A percentile compares a stretch with the other conserved stretches of the same genome.
Conservation (phyloP, 1,284 basidiomycete genomes). For the Ustilago sp. region DNA sequence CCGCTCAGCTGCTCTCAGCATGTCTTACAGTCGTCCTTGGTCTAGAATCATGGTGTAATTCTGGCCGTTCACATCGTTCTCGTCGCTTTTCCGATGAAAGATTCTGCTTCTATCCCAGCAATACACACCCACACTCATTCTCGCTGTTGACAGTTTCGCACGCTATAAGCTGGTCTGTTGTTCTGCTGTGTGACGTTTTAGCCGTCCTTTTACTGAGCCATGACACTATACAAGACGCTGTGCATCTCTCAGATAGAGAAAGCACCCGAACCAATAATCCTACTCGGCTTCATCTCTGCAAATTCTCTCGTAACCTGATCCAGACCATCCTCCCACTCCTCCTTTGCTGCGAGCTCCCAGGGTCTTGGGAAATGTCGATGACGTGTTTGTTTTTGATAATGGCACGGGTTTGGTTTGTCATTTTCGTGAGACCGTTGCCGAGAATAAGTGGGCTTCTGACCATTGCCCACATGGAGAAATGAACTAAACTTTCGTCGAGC, state of each 20-base stretch:
- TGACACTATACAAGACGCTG: too few species aligned
- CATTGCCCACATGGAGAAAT: conserved; percentile 66
- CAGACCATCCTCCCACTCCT: conserved; percentile 9
- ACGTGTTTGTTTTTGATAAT: conserved; percentile 65
- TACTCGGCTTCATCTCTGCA: conserved; percentile 27
- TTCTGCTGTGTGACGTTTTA: neutral
- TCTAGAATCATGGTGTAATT: neutral
- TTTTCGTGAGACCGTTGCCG: conserved; percentile 63
- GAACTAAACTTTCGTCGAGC: conserved; percentile 52
- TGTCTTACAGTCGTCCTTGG: neutral
- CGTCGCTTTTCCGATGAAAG: neutral
- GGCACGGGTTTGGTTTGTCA: conserved; percentile 42
- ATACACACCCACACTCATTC: neutral
- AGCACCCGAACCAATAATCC: conserved; percentile 29
- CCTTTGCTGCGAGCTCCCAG: conserved; percentile 3
- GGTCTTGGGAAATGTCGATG: conserved; percentile 61
- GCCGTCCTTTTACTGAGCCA: too few species aligned
- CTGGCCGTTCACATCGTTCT: neutral
- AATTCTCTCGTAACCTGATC: conserved; percentile 23
- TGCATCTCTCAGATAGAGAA: conserved; percentile 1
- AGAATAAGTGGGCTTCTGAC: conserved; percentile 67
- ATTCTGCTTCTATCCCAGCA: neutral
- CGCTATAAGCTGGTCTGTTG: neutral
- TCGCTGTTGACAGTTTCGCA: neutral
- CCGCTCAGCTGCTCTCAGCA: neutral